Conservation (phyloP, 352 stramenopile genomes). For the Globisporangium paroecandrum region DNA sequence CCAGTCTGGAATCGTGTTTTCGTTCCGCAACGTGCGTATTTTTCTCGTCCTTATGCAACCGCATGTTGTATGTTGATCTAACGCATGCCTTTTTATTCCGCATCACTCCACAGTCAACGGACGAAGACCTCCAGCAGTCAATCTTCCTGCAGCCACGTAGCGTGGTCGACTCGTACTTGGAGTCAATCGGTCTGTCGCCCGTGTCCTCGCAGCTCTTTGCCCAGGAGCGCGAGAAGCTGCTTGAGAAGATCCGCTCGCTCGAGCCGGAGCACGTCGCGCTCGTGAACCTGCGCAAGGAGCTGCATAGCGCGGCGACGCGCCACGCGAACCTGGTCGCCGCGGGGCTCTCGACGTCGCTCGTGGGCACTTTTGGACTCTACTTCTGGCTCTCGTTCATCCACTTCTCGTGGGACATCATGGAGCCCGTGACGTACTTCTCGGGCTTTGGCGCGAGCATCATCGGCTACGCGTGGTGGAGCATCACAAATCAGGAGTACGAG, state of each 20-base stretch:
- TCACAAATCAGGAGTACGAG: slow-evolving; percentile 86
- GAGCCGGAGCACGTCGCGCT: slow-evolving; percentile 70
- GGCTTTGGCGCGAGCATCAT: slow-evolving; percentile 77
- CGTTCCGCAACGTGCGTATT: slow-evolving; percentile 59
- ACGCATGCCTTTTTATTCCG: neutral
- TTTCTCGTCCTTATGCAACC: neutral
- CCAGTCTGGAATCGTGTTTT: slow-evolving; percentile 72
- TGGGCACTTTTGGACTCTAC: slow-evolving; percentile 80
- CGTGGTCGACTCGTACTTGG: slow-evolving; percentile 74
- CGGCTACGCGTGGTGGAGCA: slow-evolving; percentile 80
- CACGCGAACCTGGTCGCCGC: slow-evolving; percentile 59
- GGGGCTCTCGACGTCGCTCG: slow-evolving; percentile 54
- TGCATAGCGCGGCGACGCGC: slow-evolving; percentile 55
- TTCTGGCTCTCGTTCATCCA: slow-evolving; percentile 88
- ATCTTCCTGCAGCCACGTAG: slow-evolving; percentile 82
- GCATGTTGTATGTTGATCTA: neutral
- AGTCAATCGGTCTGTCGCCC: slow-evolving; percentile 70
- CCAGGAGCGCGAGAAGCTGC: slow-evolving; percentile 55
- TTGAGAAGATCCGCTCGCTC: slow-evolving; percentile 63
- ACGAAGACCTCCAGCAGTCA: slow-evolving; percentile 68
- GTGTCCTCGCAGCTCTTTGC: slow-evolving; percentile 66
- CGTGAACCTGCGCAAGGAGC: slow-evolving; percentile 54
- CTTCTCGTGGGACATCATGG: slow-evolving; percentile 90
- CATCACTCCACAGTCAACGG: slow-evolving; percentile 28
- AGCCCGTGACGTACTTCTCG: slow-evolving; percentile 88